Base-by-base conservation (phyloP, 164 flowering plant genomes). In the Cinnamomum micranthum region DNA sequence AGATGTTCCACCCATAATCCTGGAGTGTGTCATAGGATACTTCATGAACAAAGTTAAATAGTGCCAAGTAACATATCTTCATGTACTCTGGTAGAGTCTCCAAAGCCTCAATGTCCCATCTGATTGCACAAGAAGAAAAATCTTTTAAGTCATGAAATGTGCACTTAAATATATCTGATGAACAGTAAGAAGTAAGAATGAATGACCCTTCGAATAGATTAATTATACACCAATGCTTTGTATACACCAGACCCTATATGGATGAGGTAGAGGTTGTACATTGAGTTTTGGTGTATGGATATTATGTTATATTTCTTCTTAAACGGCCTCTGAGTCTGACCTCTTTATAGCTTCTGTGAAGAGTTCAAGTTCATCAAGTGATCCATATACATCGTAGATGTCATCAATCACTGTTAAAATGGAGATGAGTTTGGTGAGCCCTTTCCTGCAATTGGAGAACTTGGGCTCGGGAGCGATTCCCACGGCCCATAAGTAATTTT, bases 351-450 rank as follows among this genome's bases (percentile, higher is more conserved):
- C 87, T 10, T 62, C 31, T 5, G 88, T 87, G n/a, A 87, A 82
- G 1, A 80, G 83, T 60, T 84, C 80, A 1, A 87, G 73, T 69
- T 87, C 88, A 33, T 84, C 84, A 63, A 79, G 41, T 22, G 78
- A 74, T 6, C 84, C 90, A 75, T 81, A 82, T 62, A 83, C 79
- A 75, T 87, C 90, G 59, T 81, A 85, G 2, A 85, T 71, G 68
- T 85, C 86, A 76, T 86, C 90, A 6, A 87, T 70, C 23, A 65
- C 41, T 3, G 87, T 72, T 19, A 85, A 62, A 0, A 87, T 27
- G 1, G 73, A 0, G 6, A 59, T 5, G 4, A 77, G 72, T 76
- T 85, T 85, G 11, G 87, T 75, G 11, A 82, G 17, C 23, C n/a
- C 75, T 75, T 60, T 73, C 1, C 89, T 80, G 17, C 76, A 77